Evolutionary conservation across 2,329 filamentous ascomycete species (phyloP).

Genomic region (Talaromyces funiculosus): DNA sequence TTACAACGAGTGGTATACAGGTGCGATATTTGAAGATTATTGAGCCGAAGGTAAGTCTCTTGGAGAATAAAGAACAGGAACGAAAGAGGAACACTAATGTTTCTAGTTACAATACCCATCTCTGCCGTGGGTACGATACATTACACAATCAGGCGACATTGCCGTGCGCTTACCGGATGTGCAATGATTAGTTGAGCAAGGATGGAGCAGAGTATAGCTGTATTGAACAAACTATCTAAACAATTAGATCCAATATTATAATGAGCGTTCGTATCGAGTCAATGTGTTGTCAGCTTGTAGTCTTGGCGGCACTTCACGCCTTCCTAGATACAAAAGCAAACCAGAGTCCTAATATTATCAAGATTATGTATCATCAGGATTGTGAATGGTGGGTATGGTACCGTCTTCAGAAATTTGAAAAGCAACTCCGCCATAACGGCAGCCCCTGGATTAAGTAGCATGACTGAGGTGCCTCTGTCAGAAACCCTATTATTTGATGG

Average conservation of each 20-base stretch:
- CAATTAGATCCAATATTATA: background rate
- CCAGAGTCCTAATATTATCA: no score
- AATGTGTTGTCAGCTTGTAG: background rate
- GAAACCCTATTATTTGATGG: background rate
- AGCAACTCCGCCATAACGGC: background rate
- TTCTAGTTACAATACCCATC: slow-evolving; percentile 91
- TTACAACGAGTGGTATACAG: slow-evolving; percentile 98
- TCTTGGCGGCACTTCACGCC: background rate
- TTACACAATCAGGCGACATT: slow-evolving; percentile 96
- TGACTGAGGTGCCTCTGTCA: background rate
- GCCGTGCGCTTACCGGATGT: slow-evolving; percentile 90
- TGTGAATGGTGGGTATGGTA: background rate
- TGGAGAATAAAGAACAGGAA: background rate
- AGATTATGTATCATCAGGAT: no score
- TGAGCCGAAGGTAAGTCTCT: slow-evolving; percentile 79
- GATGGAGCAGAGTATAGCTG: background rate
- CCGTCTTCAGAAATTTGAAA: background rate
- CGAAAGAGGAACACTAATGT: background rate
- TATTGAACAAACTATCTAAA: background rate
- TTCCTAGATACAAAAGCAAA: no score
- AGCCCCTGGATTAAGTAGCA: background rate
- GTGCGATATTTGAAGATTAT: slow-evolving; percentile 99
- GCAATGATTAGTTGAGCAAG: slow-evolving; percentile 48
- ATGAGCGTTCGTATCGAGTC: background rate
- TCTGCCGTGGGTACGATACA: slow-evolving; percentile 95